Evolutionary conservation across 306 rosid genomes (phyloP), one percentile per base, ranked within the genome.

Genomic region (Vigna reflexopilosa): DNA sequence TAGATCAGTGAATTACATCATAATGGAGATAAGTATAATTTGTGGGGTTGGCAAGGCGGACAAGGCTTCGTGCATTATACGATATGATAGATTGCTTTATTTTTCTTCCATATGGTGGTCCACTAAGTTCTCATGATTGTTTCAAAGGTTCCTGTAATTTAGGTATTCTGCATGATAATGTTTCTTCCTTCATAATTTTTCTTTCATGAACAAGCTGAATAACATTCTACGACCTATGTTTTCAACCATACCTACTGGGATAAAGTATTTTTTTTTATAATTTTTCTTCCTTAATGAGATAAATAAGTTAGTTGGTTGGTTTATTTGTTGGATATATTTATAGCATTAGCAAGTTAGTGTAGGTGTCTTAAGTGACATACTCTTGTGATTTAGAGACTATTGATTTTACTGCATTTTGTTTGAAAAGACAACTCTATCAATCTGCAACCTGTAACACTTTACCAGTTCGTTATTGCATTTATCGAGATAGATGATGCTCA

Each of bases 391-490:
- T 58, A 32, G 55, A 42, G 69, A 13, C 71, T 71, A 24, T 68
- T 72, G 44, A 28, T 64, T 72, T 61, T 45, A 64, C 62, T 9
- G 72, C 11, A 14, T 73, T 20, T 56, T 61, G 82, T 32, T 51
- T 72, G 67, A 72, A 80, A 63, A 36, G 19, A 48, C 50, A 62
- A 30, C 70, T 45, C 62, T 48, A 57, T 36, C 54, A 71, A 57
- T 57, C 63, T 55, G 56, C 24, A 28, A 30, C 40, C 51, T 51
- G 42, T 76, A 50, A 59, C 76, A 3, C 47, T 44, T 78, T 78
- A 44, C 26, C 76, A 48, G 66, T 83, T 78, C 66, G 36, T 66
- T 77, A 15, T 73, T 15, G 38, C 34, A 50, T 40, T 61, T 12
- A 14, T 72, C 4, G 38, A 55, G 76, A 26, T 32, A 24, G 65